These are phyloP conservation scores for Saccharum spontaneum DNA, from an alignment of 176 grass and related monocot species.

Conservation along the genomic window DNA sequence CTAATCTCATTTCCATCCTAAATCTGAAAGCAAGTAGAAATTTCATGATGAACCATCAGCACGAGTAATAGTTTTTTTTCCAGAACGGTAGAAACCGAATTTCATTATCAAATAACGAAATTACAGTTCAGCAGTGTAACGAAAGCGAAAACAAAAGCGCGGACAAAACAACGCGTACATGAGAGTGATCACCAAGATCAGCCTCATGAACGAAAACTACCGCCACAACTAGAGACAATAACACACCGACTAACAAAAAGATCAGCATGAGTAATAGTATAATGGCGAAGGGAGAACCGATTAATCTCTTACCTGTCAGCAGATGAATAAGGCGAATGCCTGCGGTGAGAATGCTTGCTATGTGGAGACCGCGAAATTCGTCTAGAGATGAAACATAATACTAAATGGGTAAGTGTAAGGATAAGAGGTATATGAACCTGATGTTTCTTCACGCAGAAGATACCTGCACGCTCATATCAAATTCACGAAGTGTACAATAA, in stretches of 20 bases:
- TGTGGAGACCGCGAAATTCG: conserved; percentile 87
- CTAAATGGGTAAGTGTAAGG: conserved; percentile 72
- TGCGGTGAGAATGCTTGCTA: conserved; percentile 92
- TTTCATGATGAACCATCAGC: conserved; percentile 28
- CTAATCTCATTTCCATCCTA: background rate
- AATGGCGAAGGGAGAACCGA: conserved; percentile 29
- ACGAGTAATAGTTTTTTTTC: background rate
- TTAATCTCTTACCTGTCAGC: conserved; percentile 62
- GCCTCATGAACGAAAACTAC: no score
- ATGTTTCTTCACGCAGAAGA: conserved; percentile 54
- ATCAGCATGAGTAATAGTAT: conserved; percentile 9
- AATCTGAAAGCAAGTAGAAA: conserved; percentile 17
- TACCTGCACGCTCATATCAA: conserved; percentile 55
- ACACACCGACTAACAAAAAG: no score
- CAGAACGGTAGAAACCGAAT: no score
- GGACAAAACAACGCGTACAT: no score
- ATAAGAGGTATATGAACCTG: conserved; percentile 59
- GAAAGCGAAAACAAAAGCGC: no score
- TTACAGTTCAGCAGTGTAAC: no score
- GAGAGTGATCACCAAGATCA: no score
- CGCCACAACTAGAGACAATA: no score
- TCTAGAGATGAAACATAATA: conserved; percentile 92
- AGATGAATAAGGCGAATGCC: conserved; percentile 83
- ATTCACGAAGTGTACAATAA: conserved; percentile 31
- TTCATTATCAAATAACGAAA: no score